Evolutionary conservation across 1,284 basidiomycete genomes (phyloP).

Genomic region (Stereum hirsutum): DNA sequence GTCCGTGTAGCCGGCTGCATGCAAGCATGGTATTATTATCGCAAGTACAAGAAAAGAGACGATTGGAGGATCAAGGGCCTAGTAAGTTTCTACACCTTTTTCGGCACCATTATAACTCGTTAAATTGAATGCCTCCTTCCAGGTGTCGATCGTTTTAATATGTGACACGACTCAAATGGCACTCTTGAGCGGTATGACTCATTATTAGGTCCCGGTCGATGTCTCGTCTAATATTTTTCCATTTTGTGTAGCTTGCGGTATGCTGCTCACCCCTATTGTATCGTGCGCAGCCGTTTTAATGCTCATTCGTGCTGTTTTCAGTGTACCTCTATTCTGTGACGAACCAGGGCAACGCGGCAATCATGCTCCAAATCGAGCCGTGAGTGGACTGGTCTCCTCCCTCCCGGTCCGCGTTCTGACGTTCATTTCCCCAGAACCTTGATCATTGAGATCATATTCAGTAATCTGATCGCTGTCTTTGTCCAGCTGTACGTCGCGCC

Average conservation of each 20-base stretch:
- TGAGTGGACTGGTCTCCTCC: too few species aligned
- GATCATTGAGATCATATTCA: too few species aligned
- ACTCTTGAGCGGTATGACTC: slow-evolving; percentile 36
- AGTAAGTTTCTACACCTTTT: not conserved
- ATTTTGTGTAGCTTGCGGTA: slow-evolving; percentile 27
- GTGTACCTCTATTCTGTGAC: too few species aligned
- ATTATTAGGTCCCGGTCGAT: not conserved
- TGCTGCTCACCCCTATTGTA: too few species aligned
- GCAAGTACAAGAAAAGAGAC: not conserved
- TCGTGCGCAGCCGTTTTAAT: too few species aligned
- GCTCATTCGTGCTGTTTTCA: too few species aligned
- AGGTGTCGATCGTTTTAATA: slow-evolving; percentile 37
- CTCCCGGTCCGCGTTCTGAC: too few species aligned
- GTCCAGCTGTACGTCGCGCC: too few species aligned
- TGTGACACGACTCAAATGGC: slow-evolving; percentile 47
- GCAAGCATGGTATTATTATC: slow-evolving; percentile 3
- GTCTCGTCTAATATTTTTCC: not conserved
- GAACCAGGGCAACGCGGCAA: too few species aligned
- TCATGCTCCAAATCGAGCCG: too few species aligned
- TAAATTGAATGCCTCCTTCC: not conserved
- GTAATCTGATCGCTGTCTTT: too few species aligned
- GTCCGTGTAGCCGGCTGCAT: not conserved
- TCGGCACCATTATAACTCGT: not conserved
- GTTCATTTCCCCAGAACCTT: too few species aligned
- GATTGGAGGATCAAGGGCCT: not conserved